phyloP scores from a whole-genome alignment of 2,329 filamentous ascomycete species.

The Onygena corvina region DNA sequence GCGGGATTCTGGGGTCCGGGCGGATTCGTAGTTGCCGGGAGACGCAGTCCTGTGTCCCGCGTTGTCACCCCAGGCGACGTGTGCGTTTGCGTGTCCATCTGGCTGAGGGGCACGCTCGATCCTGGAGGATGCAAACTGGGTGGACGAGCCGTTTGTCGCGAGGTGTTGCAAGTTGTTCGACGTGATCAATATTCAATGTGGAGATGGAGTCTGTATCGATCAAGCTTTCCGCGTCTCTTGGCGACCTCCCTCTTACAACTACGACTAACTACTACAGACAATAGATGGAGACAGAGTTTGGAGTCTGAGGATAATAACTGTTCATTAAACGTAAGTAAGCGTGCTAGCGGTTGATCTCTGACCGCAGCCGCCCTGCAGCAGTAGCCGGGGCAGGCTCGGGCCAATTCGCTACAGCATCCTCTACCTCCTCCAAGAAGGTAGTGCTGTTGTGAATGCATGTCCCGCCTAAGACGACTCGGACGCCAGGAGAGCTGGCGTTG shows the following conservation, averaged over 20 bases:
- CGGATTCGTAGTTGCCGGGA: slow-evolving; percentile 79
- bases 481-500: slow-evolving; percentile 78
- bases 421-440: slow-evolving; percentile 81
- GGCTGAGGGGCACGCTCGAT: not conserved
- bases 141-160: too few species aligned
- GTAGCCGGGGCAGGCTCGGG: slow-evolving; percentile 54
- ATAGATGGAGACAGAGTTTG: not conserved
- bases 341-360: slow-evolving; percentile 43
- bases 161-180: too few species aligned
- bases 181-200: too few species aligned
- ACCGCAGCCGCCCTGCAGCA: slow-evolving; percentile 50
- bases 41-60: slow-evolving; percentile 40
- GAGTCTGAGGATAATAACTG: not conserved
- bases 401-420: slow-evolving; percentile 78
- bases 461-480: slow-evolving; percentile 78
- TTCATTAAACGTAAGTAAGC: not conserved
- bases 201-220: not conserved
- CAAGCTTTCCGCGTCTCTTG: slow-evolving; percentile 3
- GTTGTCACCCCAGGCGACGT: slow-evolving; percentile 19
- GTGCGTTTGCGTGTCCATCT: slow-evolving; percentile 4
- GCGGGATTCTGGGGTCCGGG: slow-evolving; percentile 57
- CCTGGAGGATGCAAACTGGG: not conserved
- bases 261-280: not conserved
- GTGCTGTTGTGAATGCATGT: slow-evolving; percentile 79
- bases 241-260: not conserved